Percentiles rank a stretch among this genome's conserved stretches.
Evolutionary conservation across 208 protist species (phyloP).

Genomic region (Trypanosoma vivax): DNA sequence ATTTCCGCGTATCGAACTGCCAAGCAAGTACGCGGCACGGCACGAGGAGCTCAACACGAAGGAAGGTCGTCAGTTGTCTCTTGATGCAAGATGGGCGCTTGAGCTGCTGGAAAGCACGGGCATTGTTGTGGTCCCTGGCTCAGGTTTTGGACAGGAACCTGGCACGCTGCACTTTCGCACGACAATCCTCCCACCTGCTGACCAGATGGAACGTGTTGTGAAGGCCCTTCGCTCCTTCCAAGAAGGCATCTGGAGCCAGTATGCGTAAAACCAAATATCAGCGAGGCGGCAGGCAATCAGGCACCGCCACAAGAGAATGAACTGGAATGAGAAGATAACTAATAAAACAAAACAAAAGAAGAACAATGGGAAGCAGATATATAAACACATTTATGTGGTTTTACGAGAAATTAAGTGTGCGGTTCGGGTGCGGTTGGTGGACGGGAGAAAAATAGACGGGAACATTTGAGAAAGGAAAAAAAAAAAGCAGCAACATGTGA

Average conservation of each 20-base stretch:
- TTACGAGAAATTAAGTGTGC: no score
- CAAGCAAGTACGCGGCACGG: slow-evolving; percentile 62
- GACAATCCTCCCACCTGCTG: slow-evolving; percentile 97
- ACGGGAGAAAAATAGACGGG: no score
- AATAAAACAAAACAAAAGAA: no score
- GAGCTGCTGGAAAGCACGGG: slow-evolving; percentile 94
- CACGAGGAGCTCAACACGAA: slow-evolving; percentile 48
- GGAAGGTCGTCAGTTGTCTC: slow-evolving; percentile 56
- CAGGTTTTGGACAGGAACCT: slow-evolving; percentile 93
- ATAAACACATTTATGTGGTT: no score
- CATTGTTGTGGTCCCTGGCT: slow-evolving; percentile 94
- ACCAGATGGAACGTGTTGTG: slow-evolving; percentile 91
- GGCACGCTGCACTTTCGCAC: slow-evolving; percentile 98
- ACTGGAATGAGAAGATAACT: background rate
- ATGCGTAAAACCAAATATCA: slow-evolving; percentile 7
- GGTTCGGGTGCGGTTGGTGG: no score
- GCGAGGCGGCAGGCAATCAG: no score
- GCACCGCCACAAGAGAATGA: background rate
- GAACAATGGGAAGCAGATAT: no score
- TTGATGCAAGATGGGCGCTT: slow-evolving; percentile 96
- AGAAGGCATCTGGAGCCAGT: slow-evolving; percentile 52
- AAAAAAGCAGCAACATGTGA: slow-evolving; percentile 11
- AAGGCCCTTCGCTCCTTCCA: slow-evolving; percentile 54
- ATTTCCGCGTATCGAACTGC: slow-evolving; percentile 94
- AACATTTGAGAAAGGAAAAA: background rate